A percentile compares a stretch with the other conserved stretches of the same genome.
Conservation (phyloP, 345 rosid genomes). For the Aquilaria sinensis region DNA sequence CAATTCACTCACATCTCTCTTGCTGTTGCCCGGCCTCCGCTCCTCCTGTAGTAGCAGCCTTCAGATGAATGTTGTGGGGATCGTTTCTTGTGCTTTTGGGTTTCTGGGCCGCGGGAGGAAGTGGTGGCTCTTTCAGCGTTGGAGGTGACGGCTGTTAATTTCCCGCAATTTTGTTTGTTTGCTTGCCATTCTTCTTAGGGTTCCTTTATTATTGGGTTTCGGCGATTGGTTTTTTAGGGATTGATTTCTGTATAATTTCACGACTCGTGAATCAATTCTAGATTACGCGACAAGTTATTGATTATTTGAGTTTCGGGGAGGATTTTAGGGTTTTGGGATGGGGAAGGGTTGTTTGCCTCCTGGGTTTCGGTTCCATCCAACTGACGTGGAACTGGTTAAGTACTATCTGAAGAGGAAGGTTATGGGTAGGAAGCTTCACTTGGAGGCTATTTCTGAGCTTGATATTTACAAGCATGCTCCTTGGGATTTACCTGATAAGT, state of each 20-base stretch:
- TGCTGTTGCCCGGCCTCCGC: too few relatives aligned
- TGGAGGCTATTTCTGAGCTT: slow-evolving; percentile 45
- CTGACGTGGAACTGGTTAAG: slow-evolving; percentile 62
- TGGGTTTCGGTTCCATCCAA: slow-evolving; percentile 83
- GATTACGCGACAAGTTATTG: background rate
- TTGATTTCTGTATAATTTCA: background rate
- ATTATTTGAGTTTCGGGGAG: slow-evolving; percentile 10
- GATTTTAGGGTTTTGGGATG: slow-evolving; percentile 23
- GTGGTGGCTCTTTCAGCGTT: slow-evolving; percentile 61
- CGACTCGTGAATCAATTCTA: background rate
- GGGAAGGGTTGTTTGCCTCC: slow-evolving; percentile 36
- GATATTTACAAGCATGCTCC: slow-evolving; percentile 66
- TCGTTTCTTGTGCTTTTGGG: slow-evolving; percentile 45
- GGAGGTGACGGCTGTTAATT: slow-evolving; percentile 45
- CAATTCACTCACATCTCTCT: too few relatives aligned
- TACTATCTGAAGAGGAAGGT: slow-evolving; percentile 69
- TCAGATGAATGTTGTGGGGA: too few relatives aligned
- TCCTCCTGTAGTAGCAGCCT: too few relatives aligned
- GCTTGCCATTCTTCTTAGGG: slow-evolving; percentile 5
- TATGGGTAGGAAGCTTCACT: slow-evolving; percentile 29
- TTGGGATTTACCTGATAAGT: slow-evolving; percentile 55
- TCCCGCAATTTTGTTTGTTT: background rate
- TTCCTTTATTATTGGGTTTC: background rate
- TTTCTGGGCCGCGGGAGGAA: slow-evolving; percentile 69
- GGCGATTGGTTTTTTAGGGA: background rate